Conservation (phyloP, 1,284 basidiomycete genomes). For the Cutaneotrichosporon mucoides region DNA sequence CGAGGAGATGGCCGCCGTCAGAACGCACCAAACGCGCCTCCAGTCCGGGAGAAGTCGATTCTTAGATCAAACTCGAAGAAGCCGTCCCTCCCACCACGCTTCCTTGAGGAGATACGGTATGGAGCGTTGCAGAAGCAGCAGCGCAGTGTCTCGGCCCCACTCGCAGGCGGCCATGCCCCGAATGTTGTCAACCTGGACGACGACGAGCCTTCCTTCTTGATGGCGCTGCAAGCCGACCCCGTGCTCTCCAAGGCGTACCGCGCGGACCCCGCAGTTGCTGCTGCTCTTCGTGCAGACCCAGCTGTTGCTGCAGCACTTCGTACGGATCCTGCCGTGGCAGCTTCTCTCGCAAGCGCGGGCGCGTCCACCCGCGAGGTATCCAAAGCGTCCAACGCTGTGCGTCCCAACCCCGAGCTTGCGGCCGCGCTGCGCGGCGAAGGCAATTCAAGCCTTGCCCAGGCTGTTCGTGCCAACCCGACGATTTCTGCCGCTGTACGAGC, state of each 20-base stretch:
- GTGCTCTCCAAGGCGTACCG: background rate
- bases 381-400: background rate
- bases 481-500: background rate
- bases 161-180: slow-evolving; percentile 19
- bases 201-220: slow-evolving; percentile 38
- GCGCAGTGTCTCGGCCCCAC: slow-evolving; percentile 25
- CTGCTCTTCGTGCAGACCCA: slow-evolving; percentile 1
- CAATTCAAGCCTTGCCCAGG: background rate
- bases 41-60: slow-evolving; percentile 43
- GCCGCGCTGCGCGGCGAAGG: background rate
- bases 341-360: background rate
- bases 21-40: slow-evolving; percentile 28
- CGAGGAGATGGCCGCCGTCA: slow-evolving; percentile 19
- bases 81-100: slow-evolving; percentile 37
- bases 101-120: slow-evolving; percentile 46
- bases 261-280: background rate
- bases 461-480: background rate
- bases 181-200: slow-evolving; percentile 20
- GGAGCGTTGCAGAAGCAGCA: slow-evolving; percentile 25
- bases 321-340: background rate
- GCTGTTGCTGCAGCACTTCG: background rate
- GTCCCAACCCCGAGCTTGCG: background rate
- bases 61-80: slow-evolving; percentile 28
- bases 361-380: background rate
- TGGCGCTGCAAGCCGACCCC: background rate